These are phyloP conservation scores for Centrapalus pauciflorus DNA, from an alignment of 129 eudicot species.

Conservation along the genomic window DNA sequence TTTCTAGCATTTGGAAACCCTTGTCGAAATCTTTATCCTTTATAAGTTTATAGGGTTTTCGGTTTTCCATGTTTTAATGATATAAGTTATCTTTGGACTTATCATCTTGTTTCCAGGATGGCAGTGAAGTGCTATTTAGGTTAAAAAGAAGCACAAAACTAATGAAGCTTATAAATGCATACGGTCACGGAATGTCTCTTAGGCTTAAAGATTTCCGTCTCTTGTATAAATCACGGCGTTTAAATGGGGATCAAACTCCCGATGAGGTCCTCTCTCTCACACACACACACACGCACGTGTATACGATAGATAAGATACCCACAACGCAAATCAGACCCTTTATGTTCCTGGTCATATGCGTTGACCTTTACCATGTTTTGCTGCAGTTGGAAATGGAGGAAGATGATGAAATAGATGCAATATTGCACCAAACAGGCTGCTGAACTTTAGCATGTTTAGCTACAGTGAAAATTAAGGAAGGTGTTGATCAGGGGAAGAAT, in stretches of 20 bases:
- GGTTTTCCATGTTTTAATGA: too few relatives aligned
- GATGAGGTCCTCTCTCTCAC: slow-evolving; percentile 31
- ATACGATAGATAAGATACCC: too few relatives aligned
- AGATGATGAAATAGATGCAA: slow-evolving; percentile 59
- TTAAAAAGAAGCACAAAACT: slow-evolving; percentile 49
- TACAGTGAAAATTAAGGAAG: too few relatives aligned
- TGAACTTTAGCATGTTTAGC: too few relatives aligned
- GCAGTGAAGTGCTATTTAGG: slow-evolving; percentile 54
- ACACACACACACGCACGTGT: neutral
- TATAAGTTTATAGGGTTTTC: too few relatives aligned
- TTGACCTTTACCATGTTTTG: neutral
- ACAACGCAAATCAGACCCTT: too few relatives aligned
- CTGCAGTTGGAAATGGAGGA: slow-evolving; percentile 59
- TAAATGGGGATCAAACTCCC: slow-evolving; percentile 48
- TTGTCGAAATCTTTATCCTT: too few relatives aligned
- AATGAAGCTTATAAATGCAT: slow-evolving; percentile 55
- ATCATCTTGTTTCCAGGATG: too few relatives aligned
- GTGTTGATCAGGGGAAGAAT: too few relatives aligned
- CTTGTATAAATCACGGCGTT: slow-evolving; percentile 50
- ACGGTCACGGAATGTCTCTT: slow-evolving; percentile 52
- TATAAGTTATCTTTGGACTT: too few relatives aligned
- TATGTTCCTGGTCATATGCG: too few relatives aligned
- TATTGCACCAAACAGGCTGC: slow-evolving; percentile 56
- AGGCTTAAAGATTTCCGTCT: slow-evolving; percentile 41
- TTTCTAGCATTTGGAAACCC: too few relatives aligned